These are phyloP conservation scores for Cicer judaicum DNA, from an alignment of 306 rosid species.

Conservation along the genomic window DNA sequence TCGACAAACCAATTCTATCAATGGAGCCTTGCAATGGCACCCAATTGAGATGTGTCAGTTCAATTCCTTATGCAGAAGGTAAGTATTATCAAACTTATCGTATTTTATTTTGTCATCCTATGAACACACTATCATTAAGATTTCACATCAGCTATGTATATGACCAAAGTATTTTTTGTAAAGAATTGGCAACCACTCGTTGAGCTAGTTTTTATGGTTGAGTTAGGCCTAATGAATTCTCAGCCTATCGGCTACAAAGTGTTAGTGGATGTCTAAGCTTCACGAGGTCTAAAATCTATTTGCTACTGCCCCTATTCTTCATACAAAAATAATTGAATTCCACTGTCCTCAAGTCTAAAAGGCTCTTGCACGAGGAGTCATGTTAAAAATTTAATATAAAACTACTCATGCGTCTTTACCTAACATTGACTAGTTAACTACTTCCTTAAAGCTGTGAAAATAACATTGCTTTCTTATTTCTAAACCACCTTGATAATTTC, in stretches of 20 bases:
- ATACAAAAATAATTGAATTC: background rate
- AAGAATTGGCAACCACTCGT: background rate
- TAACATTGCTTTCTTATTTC: conserved; percentile 21
- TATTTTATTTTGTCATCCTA: conserved; percentile 13
- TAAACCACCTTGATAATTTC: conserved; percentile 6
- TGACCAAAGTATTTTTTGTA: conserved; percentile 4
- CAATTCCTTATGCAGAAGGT: conserved; percentile 73
- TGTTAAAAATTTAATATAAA: background rate
- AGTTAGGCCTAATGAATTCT: background rate
- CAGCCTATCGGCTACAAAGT: background rate
- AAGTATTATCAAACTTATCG: conserved; percentile 45
- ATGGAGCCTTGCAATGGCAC: conserved; percentile 58
- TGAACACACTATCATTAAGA: conserved; percentile 5
- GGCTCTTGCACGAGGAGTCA: background rate
- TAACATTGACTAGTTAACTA: conserved; percentile 24
- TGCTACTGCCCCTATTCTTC: background rate
- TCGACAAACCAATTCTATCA: conserved; percentile 58
- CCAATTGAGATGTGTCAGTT: conserved; percentile 65
- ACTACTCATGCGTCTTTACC: background rate
- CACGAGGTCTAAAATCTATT: background rate
- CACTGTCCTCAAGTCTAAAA: background rate
- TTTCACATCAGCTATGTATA: background rate
- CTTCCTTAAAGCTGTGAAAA: conserved; percentile 23
- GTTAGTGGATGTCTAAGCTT: background rate
- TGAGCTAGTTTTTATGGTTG: background rate